Conservation (phyloP, 805 yeast species). For the Wickerhamomyces strasburgensis region DNA sequence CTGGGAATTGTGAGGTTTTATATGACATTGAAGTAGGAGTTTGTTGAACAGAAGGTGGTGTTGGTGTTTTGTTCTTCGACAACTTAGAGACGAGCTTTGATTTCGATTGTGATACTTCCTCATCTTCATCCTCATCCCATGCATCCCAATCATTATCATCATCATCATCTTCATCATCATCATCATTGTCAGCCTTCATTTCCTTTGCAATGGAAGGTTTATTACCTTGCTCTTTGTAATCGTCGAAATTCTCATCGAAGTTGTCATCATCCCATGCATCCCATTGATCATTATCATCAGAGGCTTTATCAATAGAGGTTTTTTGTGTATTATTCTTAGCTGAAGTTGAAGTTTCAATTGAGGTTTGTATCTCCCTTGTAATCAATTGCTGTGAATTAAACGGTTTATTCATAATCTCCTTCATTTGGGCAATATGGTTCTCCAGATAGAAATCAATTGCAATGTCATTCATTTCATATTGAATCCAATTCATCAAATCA, state of each 20-base stretch:
- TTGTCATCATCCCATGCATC: conserved; percentile 23
- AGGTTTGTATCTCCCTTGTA: not conserved
- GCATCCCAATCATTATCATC: conserved; percentile 1
- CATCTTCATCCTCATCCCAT: conserved; percentile 2
- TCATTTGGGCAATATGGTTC: conserved; percentile 16
- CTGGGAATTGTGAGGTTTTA: conserved; percentile 14
- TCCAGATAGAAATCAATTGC: conserved; percentile 20
- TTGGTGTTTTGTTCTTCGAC: conserved; percentile 11
- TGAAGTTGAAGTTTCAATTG: not conserved
- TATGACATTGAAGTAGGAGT: not conserved
- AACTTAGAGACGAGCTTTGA: conserved; percentile 19
- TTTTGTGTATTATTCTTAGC: too few relatives aligned
- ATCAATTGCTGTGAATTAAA: too few relatives aligned
- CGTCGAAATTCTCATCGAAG: conserved; percentile 4
- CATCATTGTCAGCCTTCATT: not conserved
- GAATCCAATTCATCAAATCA: conserved; percentile 21
- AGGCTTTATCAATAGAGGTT: not conserved
- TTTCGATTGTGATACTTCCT: conserved; percentile 6
- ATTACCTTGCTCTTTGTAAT: not conserved
- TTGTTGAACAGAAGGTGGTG: conserved; percentile 7
- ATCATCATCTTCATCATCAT: not conserved
- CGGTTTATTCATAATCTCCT: conserved; percentile 8
- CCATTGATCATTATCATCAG: conserved; percentile 20
- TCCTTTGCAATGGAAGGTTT: too few relatives aligned
- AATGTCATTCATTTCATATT: conserved; percentile 17